Percentiles rank a stretch among this genome's conserved stretches.
Conservation (phyloP, 495 filamentous ascomycete genomes). For the Penicillium herquei region DNA sequence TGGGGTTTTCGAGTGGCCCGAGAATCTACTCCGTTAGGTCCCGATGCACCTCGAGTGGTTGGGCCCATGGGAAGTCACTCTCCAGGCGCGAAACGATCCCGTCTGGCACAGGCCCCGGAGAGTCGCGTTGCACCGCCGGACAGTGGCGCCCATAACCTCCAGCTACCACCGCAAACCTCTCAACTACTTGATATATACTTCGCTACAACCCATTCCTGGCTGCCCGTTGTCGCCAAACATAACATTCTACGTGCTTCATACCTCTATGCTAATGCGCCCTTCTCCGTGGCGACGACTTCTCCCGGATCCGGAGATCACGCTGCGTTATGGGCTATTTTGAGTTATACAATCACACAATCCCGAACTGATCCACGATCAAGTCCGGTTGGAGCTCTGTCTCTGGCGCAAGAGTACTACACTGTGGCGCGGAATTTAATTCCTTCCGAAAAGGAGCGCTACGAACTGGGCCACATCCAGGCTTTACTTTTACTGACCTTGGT, state of each 20-base stretch:
- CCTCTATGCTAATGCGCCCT: conserved; percentile 47
- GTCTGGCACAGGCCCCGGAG: conserved; percentile 23
- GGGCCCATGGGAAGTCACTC: conserved; percentile 20
- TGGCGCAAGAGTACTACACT: conserved; percentile 51
- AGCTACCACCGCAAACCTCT: conserved; percentile 60
- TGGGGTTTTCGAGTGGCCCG: conserved; percentile 39
- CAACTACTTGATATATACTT: conserved; percentile 70
- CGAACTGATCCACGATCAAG: conserved; percentile 25
- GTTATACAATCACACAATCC: conserved; percentile 51
- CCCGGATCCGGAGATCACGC: conserved; percentile 58
- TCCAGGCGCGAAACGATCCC: conserved; percentile 30
- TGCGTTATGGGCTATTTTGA: conserved; percentile 62
- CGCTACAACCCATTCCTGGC: conserved; percentile 69
- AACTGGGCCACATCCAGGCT: conserved; percentile 62
- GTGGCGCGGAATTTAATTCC: conserved; percentile 61
- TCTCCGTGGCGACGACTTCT: conserved; percentile 38
- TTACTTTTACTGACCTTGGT: conserved; percentile 60
- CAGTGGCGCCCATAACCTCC: conserved; percentile 25
- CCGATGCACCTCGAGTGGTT: conserved; percentile 32
- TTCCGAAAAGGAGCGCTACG: conserved; percentile 53
- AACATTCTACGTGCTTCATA: conserved; percentile 57
- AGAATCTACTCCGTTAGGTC: conserved; percentile 29
- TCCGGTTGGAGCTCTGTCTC: conserved; percentile 15
- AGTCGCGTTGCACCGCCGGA: conserved; percentile 10
- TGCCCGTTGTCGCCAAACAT: conserved; percentile 70